Base-by-base conservation (phyloP, 495 filamentous ascomycete genomes). In the Tuber brumale region DNA sequence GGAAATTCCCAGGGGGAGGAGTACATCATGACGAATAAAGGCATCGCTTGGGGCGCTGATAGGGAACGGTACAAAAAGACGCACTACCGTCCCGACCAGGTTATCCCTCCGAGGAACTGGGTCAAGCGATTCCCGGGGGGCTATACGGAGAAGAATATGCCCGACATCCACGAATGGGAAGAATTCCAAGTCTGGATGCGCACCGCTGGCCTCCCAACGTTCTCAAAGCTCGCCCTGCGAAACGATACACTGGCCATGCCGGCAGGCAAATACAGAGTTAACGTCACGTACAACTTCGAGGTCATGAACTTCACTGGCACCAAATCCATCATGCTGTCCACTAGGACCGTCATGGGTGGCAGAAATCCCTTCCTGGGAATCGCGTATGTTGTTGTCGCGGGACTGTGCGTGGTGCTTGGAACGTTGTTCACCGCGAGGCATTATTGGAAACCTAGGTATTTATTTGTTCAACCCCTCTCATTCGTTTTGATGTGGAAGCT, bases 121-220 rank as follows among this genome's bases (percentile, higher is more conserved):
- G 80, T 84, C 21, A 75, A 86, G 27, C 85, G 87, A 66, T 97
- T 89, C 76, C 82, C 89, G 51, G 86, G 87, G 70, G 77, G 74
- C 1, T 97, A 97, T 80, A 89, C 86, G 18, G 84, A 85, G 0
- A 84, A 89, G 0, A 86, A 86, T n/a, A 87, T 87, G 27, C 89
- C 92, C 5, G 84, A 93, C 77, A 82, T 97, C 16, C 85, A 89
- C 57, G 85, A 90, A 7, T 87, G 93, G 81, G 92, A 97, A 81
- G 88, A 88, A 44, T 97, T 99, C 82, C 94, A 97, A 86, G 94
- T 97, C 46, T 99, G 95, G 95, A 98, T 99, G 95, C 88, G 95
- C 82, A 95, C 96, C 3, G 95, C 95, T 43, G 95, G 94, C n/a
- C 85, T 97, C 75, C 95, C 95, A 1, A 92, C 92, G 35, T 99